These are phyloP conservation scores for Teratosphaeria viscida DNA, from an alignment of 2,329 filamentous ascomycete species.

Conservation along the genomic window DNA sequence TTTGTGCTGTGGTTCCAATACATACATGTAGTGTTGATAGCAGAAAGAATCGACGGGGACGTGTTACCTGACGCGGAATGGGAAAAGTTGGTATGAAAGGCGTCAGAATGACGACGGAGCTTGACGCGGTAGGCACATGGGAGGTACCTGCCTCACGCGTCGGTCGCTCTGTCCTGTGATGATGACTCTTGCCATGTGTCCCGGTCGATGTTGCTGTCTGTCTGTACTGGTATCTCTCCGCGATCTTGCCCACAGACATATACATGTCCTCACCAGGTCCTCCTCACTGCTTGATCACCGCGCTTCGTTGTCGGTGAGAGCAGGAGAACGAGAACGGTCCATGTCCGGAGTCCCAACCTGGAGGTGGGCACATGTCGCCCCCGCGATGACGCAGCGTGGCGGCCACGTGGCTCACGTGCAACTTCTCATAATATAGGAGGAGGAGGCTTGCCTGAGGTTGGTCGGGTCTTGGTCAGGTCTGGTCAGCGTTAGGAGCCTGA, in stretches of 20 bases:
- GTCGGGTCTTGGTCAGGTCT: no score
- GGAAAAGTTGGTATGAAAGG: not conserved
- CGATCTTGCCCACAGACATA: no score
- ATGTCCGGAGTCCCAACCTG: no score
- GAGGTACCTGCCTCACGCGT: not conserved
- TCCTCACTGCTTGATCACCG: not conserved
- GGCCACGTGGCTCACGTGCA: not conserved
- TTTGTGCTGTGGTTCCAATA: not conserved
- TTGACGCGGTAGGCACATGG: not conserved
- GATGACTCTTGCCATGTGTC: not conserved
- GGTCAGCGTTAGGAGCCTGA: no score
- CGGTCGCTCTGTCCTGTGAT: not conserved
- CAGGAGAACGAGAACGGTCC: not conserved
- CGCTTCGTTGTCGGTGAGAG: not conserved
- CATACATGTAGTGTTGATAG: no score
- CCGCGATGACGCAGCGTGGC: not conserved
- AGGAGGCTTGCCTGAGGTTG: not conserved
- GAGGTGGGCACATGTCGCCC: not conserved
- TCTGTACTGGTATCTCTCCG: not conserved
- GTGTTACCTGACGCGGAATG: not conserved
- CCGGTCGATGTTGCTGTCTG: not conserved
- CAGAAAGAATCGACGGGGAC: no score
- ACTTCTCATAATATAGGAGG: not conserved
- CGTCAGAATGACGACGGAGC: not conserved
- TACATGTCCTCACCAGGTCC: not conserved